Percentiles rank a stretch among this genome's conserved stretches.
Conservation (phyloP, 2,329 filamentous ascomycete species). For the Colletotrichum kahawae region DNA sequence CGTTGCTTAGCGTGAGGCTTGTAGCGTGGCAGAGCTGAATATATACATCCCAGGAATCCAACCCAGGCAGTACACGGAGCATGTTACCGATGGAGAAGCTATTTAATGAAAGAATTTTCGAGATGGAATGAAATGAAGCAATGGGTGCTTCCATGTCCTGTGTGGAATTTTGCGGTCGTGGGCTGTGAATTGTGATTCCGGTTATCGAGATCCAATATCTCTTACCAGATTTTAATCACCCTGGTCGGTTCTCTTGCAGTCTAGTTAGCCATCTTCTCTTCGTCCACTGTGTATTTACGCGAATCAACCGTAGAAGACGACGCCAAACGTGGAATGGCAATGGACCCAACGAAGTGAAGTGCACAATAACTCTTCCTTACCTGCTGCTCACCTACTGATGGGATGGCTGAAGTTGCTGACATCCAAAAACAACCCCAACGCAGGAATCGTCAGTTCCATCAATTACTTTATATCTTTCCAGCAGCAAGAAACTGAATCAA, state of each 20-base stretch:
- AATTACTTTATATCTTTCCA: rapidly evolving
- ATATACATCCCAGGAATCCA: neutral
- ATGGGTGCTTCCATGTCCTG: no score
- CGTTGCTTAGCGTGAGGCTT: neutral
- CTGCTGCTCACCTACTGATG: neutral
- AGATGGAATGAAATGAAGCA: no score
- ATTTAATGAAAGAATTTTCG: no score
- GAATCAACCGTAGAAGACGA: neutral
- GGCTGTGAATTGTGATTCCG: no score
- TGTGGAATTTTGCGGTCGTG: no score
- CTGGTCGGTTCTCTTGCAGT: neutral
- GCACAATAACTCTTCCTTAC: neutral
- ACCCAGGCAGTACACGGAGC: no score
- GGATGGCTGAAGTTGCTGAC: neutral
- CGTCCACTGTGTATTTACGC: neutral
- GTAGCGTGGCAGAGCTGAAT: neutral
- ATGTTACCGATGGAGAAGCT: rapidly evolving
- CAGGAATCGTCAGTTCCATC: neutral
- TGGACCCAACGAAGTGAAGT: neutral
- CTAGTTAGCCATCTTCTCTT: rapidly evolving
- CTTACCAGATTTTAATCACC: rapidly evolving
- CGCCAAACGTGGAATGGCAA: neutral
- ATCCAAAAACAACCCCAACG: neutral
- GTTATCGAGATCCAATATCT: neutral
- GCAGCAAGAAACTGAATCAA: neutral